phyloP scores from a whole-genome alignment of 768 basidiomycete genomes.

The Leccinum disarticulatum region DNA sequence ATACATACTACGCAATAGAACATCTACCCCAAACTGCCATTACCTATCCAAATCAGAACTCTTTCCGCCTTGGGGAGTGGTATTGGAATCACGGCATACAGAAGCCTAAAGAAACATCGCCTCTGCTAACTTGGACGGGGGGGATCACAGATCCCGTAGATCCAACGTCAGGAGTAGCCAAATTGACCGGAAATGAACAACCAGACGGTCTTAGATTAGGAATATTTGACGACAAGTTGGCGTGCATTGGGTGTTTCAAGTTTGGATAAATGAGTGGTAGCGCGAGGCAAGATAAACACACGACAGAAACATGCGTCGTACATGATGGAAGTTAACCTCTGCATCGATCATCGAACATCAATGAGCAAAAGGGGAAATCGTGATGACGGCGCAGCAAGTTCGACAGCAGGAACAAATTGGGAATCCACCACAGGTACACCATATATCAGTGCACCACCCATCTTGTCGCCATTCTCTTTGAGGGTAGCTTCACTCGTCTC shows the following conservation, averaged over 20 bases:
- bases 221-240: slow-evolving; percentile 14
- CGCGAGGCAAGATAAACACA: slow-evolving; percentile 19
- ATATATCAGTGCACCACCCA: slow-evolving; percentile 45
- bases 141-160: slow-evolving; percentile 19
- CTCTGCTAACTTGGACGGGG: not conserved
- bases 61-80: no score
- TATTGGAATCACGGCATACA: no score
- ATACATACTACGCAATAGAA: no score
- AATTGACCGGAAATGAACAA: slow-evolving; percentile 9
- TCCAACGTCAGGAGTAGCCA: slow-evolving; percentile 8
- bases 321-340: slow-evolving; percentile 14
- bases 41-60: no score
- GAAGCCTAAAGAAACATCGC: no score
- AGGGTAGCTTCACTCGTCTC: slow-evolving; percentile 18
- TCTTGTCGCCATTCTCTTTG: slow-evolving; percentile 21
- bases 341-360: slow-evolving; percentile 35
- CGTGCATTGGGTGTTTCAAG: slow-evolving; percentile 22
- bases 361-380: slow-evolving; percentile 76
- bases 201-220: slow-evolving; percentile 11
- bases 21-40: no score
- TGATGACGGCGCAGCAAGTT: slow-evolving; percentile 67
- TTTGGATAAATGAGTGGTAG: slow-evolving; percentile 33
- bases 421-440: slow-evolving; percentile 54
- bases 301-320: slow-evolving; percentile 15
- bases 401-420: slow-evolving; percentile 56